Conservation (phyloP, 768 basidiomycete species). For the Naganishia vaughanmartiniae region DNA sequence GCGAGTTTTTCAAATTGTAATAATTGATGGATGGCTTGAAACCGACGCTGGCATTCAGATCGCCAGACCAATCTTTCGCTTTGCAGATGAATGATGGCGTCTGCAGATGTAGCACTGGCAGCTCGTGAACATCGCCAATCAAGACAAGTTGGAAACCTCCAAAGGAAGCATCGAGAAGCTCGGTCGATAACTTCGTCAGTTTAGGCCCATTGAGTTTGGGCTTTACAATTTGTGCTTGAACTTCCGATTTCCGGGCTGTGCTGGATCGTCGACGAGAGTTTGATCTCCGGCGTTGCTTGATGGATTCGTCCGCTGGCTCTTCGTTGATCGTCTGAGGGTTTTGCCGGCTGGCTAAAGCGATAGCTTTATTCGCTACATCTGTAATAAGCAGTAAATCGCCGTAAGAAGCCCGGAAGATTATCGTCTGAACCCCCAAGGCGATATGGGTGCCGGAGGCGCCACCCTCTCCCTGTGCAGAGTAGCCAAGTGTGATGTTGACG, state of each 20-base stretch:
- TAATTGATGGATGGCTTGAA: conserved; percentile 71
- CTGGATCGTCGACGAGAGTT: conserved; percentile 33
- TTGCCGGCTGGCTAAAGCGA: conserved; percentile 63
- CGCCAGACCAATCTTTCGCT: conserved; percentile 90
- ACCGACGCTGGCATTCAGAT: conserved; percentile 79
- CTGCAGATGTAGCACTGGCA: conserved; percentile 85
- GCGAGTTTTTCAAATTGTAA: conserved; percentile 95
- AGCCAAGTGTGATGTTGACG: conserved; percentile 77
- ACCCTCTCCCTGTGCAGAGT: conserved; percentile 68
- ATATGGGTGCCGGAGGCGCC: conserved; percentile 69
- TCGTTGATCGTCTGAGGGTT: conserved; percentile 17
- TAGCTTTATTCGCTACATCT: conserved; percentile 69
- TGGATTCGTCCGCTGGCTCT: conserved; percentile 16
- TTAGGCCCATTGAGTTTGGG: background rate
- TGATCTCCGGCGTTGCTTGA: background rate
- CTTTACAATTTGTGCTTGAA: background rate
- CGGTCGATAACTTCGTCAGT: conserved; percentile 18
- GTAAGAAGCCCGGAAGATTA: conserved; percentile 92
- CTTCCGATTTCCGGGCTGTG: conserved; percentile 31
- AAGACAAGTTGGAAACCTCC: conserved; percentile 90
- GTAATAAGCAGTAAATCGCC: conserved; percentile 83
- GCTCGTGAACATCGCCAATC: conserved; percentile 91
- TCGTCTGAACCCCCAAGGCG: conserved; percentile 73
- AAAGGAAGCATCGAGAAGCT: conserved; percentile 67
- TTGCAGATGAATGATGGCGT: conserved; percentile 77